phyloP scores from a whole-genome alignment of 345 rosid genomes.

The Arabis alpina region DNA sequence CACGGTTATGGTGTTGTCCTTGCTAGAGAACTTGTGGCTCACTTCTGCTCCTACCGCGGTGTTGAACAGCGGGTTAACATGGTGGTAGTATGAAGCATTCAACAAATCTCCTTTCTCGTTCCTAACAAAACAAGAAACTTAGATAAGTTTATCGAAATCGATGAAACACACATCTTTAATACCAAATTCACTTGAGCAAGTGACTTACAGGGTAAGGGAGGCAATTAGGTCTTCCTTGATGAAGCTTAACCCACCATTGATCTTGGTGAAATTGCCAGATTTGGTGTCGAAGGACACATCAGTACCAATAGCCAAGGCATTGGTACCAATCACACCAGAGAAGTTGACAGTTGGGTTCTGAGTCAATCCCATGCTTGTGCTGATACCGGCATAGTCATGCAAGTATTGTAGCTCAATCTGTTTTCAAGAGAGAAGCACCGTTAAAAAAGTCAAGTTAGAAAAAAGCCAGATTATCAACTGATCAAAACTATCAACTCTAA shows the following conservation, averaged over 20 bases:
- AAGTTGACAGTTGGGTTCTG: conserved; percentile 79
- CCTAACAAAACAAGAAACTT: conserved; percentile 48
- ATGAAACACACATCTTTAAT: background rate
- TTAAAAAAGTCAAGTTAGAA: background rate
- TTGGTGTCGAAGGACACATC: conserved; percentile 86
- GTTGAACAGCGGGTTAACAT: conserved; percentile 58
- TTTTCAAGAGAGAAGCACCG: conserved; percentile 20
- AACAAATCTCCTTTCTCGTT: conserved; percentile 76
- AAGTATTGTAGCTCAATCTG: conserved; percentile 89
- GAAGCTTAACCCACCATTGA: conserved; percentile 78
- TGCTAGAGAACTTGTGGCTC: conserved; percentile 71
- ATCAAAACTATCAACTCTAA: background rate
- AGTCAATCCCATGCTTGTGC: conserved; percentile 82
- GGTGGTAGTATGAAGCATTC: conserved; percentile 77
- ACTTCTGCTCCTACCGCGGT: conserved; percentile 89
- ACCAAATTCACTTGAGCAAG: background rate
- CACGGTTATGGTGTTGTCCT: conserved; percentile 68
- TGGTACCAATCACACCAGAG: conserved; percentile 78
- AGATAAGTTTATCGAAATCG: background rate
- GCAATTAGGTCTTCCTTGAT: conserved; percentile 72
- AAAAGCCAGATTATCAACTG: background rate
- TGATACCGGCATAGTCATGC: conserved; percentile 84
- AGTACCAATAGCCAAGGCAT: conserved; percentile 64
- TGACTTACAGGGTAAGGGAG: conserved; percentile 67
- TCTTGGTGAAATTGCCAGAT: conserved; percentile 73